A percentile compares a stretch with the other conserved stretches of the same genome.
Conservation (phyloP, 2,329 filamentous ascomycete species). For the Fusarium sp. region DNA sequence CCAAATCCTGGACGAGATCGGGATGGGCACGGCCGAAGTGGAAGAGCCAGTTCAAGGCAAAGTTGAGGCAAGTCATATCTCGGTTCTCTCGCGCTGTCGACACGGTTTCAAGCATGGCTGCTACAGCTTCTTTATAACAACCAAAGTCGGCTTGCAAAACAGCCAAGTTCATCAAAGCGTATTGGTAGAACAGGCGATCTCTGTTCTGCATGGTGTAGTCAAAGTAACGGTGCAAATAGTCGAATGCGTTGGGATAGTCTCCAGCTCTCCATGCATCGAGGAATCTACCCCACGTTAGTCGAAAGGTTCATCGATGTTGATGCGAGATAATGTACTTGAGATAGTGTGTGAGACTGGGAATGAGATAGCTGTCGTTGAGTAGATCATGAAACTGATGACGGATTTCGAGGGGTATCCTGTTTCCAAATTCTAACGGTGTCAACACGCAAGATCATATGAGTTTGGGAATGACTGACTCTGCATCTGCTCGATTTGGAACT, state of each 20-base stretch:
- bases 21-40: constrained; percentile 91
- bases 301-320: constrained; percentile 12
- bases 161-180: constrained; percentile 90
- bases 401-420: constrained; percentile 78
- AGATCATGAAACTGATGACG: constrained; percentile 74
- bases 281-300: constrained; percentile 62
- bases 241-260: constrained; percentile 88
- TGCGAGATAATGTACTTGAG: constrained; percentile 59
- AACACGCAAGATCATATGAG: constrained; percentile 11
- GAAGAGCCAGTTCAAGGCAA: constrained; percentile 94
- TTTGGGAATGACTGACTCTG: constrained; percentile 67
- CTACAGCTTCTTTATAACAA: constrained; percentile 87
- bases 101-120: constrained; percentile 93
- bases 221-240: constrained; percentile 92
- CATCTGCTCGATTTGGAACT: constrained; percentile 88
- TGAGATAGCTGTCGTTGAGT: constrained; percentile 70
- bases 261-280: constrained; percentile 92
- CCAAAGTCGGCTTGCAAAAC: constrained; percentile 96
- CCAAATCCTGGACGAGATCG: constrained; percentile 72
- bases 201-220: constrained; percentile 92
- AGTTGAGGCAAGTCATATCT: constrained; percentile 92
- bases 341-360: constrained; percentile 79
- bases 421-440: constrained; percentile 69
- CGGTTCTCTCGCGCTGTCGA: constrained; percentile 93
- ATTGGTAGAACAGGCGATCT: constrained; percentile 89